Evolutionary conservation across 345 rosid species (phyloP).

Genomic region (Hevea brasiliensis): DNA sequence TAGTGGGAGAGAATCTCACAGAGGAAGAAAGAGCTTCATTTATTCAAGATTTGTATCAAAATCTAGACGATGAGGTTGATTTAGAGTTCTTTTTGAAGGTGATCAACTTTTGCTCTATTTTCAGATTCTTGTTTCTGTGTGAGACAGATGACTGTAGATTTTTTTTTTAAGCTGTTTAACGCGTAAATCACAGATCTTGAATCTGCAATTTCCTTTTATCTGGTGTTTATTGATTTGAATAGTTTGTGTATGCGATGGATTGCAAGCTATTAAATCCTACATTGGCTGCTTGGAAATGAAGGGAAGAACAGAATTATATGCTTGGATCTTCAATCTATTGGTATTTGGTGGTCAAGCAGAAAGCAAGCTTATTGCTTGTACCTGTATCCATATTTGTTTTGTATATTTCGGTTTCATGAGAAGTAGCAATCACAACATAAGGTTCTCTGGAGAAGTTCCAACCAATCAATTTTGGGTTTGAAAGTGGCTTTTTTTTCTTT

Average conservation of each 20-base stretch:
- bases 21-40: conserved; percentile 67
- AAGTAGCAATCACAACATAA: background rate
- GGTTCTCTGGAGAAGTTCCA: background rate
- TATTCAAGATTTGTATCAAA: conserved; percentile 65
- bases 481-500: background rate
- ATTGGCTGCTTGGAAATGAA: background rate
- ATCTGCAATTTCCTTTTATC: background rate
- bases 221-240: background rate
- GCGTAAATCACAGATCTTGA: background rate
- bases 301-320: background rate
- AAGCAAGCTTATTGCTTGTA: background rate
- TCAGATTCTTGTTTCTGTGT: background rate
- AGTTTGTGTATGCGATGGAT: background rate
- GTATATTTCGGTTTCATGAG: background rate
- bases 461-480: background rate
- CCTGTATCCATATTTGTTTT: background rate
- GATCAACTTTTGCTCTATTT: background rate
- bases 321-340: background rate
- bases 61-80: conserved; percentile 75
- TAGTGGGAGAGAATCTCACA: conserved; percentile 75
- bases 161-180: background rate
- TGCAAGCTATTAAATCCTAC: background rate
- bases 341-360: background rate
- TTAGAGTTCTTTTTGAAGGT: conserved; percentile 95
- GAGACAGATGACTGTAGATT: background rate